These are phyloP conservation scores for Neofusicoccum parvum DNA, from an alignment of 2,329 filamentous ascomycete species.

Conservation along the genomic window DNA sequence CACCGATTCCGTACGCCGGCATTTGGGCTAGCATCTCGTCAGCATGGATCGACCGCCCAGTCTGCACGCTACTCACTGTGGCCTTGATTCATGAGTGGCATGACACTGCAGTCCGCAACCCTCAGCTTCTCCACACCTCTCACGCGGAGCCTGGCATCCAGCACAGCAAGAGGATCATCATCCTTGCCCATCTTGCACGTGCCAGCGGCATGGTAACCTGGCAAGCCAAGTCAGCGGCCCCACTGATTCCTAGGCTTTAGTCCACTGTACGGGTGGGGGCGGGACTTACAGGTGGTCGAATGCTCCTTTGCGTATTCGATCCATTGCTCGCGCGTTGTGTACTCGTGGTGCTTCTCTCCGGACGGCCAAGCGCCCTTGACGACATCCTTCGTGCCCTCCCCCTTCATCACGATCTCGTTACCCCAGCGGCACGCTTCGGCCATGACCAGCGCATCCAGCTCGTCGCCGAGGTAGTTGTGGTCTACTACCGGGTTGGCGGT, in stretches of 20 bases:
- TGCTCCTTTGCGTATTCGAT: constrained; percentile 58
- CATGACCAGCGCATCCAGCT: constrained; percentile 29
- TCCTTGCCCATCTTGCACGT: constrained; percentile 18
- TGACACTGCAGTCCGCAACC: constrained; percentile 36
- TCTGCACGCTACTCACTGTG: constrained; percentile 23
- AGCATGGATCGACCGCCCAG: background rate
- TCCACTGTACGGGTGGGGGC: too few relatives aligned
- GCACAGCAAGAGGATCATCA: constrained; percentile 8
- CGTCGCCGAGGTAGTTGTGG: constrained; percentile 31
- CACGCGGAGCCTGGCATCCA: constrained; percentile 3
- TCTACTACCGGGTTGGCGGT: constrained; percentile 31
- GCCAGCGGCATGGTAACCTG: constrained; percentile 13
- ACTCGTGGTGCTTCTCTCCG: constrained; percentile 57
- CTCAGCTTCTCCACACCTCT: background rate
- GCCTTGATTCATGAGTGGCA: constrained; percentile 35
- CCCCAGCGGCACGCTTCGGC: constrained; percentile 29
- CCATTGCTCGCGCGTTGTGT: constrained; percentile 61
- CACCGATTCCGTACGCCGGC: constrained; percentile 38
- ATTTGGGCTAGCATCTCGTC: constrained; percentile 30
- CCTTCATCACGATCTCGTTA: constrained; percentile 42
- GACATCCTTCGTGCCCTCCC: constrained; percentile 59
- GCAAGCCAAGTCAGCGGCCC: background rate
- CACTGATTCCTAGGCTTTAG: too few relatives aligned
- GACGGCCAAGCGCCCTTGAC: constrained; percentile 11
- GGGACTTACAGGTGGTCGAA: background rate